Base-by-base conservation (phyloP, 2,329 filamentous ascomycete species). In the Paecilomyces fulvus region DNA sequence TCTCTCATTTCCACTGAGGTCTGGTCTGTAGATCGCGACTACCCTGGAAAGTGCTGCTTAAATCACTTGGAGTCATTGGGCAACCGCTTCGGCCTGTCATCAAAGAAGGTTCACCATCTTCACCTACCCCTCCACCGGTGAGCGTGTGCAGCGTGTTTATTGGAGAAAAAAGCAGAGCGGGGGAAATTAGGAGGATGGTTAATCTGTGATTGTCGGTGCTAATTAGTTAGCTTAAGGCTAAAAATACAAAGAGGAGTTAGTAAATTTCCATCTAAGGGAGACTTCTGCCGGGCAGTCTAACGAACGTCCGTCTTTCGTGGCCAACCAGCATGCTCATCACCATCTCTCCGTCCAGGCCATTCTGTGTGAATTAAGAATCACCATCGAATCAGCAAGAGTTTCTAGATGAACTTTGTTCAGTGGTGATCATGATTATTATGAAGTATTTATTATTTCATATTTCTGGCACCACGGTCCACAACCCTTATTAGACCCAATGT, bases 21-120 rank as follows among this genome's bases (percentile, higher is more conserved):
- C 33, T 5, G 4, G 7, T 43, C 61, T 11, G 59, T 58, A 23
- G 64, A 59, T 28, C 25, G 25, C 25, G 7, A 28, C 25, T 28
- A 5, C 25, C 25, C 25, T 28, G 25, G 25, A 28, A 28, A 28
- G 25, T 28, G 25, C 25, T 28, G 7, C 25, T 28, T 28, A 28
- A 28, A 28, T 28, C 25, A 28, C 7, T 28, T 28, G 25, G 25
- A 28, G 25, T 28, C 25, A 5, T 28, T 28, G 25, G 25, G 25
- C 25, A 28, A 5, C 25, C 25, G 25, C 25, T 28, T 28, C 4
- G 25, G 25, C 25, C 25, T 28, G 25, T 7, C 25, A 21, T 21
- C 21, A 21, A 21, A 21, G 21, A 3, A 21, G 25, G n/a, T 28
- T 3, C 25, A 28, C 25, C 25, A 28, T 28, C 25, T 28, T 5